phyloP scores from a whole-genome alignment of 2,329 filamentous ascomycete genomes.

The Sclerotinia subarctica region DNA sequence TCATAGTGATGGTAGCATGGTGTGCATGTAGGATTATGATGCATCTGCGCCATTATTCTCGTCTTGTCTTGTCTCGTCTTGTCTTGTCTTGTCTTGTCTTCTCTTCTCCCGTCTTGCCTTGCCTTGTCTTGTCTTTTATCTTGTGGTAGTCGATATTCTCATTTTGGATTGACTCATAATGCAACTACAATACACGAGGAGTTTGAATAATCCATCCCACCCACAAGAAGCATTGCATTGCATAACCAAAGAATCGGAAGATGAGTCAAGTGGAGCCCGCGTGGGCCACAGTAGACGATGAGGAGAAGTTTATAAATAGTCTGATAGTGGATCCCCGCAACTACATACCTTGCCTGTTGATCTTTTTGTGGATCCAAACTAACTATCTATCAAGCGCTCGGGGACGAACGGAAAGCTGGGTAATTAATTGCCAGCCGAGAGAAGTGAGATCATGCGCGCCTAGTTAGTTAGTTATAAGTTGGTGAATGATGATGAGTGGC shows the following conservation, averaged over 20 bases:
- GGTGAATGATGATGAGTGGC: too few relatives aligned
- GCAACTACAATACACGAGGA: background rate
- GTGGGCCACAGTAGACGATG: background rate
- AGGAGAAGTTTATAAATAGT: conserved; percentile 6
- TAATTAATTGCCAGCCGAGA: background rate
- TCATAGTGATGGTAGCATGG: background rate
- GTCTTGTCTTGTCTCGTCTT: too few relatives aligned
- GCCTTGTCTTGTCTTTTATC: background rate
- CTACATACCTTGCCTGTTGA: background rate
- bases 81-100: background rate
- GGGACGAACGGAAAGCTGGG: background rate
- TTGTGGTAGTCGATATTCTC: background rate
- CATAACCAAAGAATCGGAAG: background rate
- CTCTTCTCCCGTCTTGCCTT: background rate
- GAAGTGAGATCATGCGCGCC: background rate
- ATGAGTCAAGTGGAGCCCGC: background rate
- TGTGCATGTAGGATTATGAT: background rate
- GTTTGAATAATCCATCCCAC: background rate
- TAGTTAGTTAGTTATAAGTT: background rate
- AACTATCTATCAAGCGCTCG: background rate
- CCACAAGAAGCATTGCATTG: background rate
- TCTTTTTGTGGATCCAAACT: background rate
- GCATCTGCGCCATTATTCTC: background rate
- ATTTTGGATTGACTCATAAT: background rate
- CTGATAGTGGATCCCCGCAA: background rate